Percentiles rank a stretch among this genome's conserved stretches.
These are phyloP conservation scores for Nemania serpens DNA, from an alignment of 2,329 filamentous ascomycete genomes.

Conservation along the genomic window DNA sequence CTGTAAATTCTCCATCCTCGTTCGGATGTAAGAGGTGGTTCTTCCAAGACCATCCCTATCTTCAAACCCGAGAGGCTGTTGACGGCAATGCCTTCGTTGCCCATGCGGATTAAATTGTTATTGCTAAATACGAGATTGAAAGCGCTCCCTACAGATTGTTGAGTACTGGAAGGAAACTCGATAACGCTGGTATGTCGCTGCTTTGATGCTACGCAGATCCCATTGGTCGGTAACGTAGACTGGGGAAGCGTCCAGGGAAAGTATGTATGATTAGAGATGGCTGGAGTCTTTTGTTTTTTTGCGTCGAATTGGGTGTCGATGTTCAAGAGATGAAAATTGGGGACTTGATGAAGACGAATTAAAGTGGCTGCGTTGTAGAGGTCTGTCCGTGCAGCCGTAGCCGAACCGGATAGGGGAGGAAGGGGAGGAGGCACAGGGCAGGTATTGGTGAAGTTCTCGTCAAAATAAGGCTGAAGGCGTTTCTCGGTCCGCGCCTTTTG, in stretches of 20 bases:
- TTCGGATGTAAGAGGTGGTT: constrained; percentile 46
- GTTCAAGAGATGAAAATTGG: constrained; percentile 58
- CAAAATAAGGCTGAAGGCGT: constrained; percentile 45
- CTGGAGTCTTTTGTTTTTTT: constrained; percentile 38
- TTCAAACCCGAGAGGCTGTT: constrained; percentile 62
- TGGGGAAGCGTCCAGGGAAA: constrained; percentile 92
- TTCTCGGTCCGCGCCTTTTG: constrained; percentile 33
- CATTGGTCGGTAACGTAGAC: constrained; percentile 74
- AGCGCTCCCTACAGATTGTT: constrained; percentile 46
- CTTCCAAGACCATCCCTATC: constrained; percentile 70
- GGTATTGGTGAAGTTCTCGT: constrained; percentile 56
- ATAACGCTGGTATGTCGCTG: constrained; percentile 71
- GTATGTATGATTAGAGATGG: constrained; percentile 77
- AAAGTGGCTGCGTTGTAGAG: constrained; percentile 89
- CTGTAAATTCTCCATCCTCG: constrained; percentile 73
- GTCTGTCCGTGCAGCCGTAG: constrained; percentile 77
- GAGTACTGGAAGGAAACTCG: constrained; percentile 61
- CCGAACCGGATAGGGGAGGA: constrained; percentile 74
- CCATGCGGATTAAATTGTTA: constrained; percentile 53
- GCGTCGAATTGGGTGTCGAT: constrained; percentile 22
- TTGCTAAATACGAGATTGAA: constrained; percentile 53
- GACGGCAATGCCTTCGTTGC: constrained; percentile 52
- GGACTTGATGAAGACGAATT: constrained; percentile 78
- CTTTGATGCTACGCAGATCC: constrained; percentile 74
- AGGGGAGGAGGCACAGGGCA: constrained; percentile 68